Conservation (phyloP, 2,329 filamentous ascomycete genomes). For the Claviceps quebecensis region DNA sequence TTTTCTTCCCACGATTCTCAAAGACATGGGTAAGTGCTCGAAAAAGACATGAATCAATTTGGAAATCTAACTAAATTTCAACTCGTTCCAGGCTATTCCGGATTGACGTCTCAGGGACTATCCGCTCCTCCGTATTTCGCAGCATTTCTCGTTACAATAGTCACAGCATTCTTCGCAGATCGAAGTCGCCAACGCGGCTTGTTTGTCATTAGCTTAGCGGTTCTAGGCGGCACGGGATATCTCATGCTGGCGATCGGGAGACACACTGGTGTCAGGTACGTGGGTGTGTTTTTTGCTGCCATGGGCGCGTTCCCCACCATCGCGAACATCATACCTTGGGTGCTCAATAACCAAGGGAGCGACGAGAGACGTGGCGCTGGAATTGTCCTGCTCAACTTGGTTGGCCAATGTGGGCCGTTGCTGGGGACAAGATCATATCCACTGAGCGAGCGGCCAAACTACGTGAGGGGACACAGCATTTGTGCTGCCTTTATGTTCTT, state of each 20-base stretch:
- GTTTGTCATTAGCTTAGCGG: slow-evolving; percentile 2
- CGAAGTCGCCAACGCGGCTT: slow-evolving; percentile 7
- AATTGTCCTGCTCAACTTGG: slow-evolving; percentile 4
- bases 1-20: slow-evolving; percentile 11
- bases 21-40: slow-evolving; percentile 6
- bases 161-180: slow-evolving; percentile 8
- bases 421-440: slow-evolving; percentile 6
- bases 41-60: neutral
- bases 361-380: slow-evolving; percentile 6
- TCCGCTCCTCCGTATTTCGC: slow-evolving; percentile 9
- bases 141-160: slow-evolving; percentile 9
- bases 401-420: slow-evolving; percentile 6
- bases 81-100: slow-evolving; percentile 7
- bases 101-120: slow-evolving; percentile 10
- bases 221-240: slow-evolving; percentile 5
- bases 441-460: slow-evolving; percentile 1
- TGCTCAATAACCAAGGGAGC: slow-evolving; percentile 6
- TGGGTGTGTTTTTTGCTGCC: slow-evolving; percentile 3
- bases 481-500: slow-evolving; percentile 7
- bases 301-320: slow-evolving; percentile 6
- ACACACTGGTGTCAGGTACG: slow-evolving; percentile 2
- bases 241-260: slow-evolving; percentile 3
- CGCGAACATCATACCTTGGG: slow-evolving; percentile 6
- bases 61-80: neutral
- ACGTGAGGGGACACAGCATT: slow-evolving; percentile 3